phyloP scores from a whole-genome alignment of 106 monocot species.

The Alisma plantagoaquatica region DNA sequence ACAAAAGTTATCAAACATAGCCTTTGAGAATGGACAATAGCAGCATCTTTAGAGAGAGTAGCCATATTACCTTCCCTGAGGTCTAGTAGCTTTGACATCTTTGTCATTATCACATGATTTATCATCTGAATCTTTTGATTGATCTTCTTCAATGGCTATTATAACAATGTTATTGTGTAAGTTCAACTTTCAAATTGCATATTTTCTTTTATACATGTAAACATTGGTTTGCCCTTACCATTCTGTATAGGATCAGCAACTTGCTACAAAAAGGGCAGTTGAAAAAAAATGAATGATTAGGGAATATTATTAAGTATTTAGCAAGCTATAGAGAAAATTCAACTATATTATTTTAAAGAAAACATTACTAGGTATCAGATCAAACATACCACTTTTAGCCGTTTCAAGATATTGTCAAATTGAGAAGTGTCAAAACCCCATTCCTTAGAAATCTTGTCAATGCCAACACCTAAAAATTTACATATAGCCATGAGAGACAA shows the following conservation, averaged over 20 bases:
- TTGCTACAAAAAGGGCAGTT: constrained; percentile 35
- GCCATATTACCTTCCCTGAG: constrained; percentile 73
- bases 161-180: not conserved
- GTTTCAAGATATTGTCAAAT: constrained; percentile 91
- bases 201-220: not conserved
- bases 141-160: not conserved
- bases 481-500: not conserved
- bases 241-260: constrained; percentile 39
- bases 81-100: constrained; percentile 57
- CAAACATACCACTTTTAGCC: constrained; percentile 72
- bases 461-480: constrained; percentile 51
- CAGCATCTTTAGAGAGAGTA: not conserved
- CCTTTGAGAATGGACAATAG: not conserved
- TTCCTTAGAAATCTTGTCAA: constrained; percentile 54
- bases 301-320: too few species aligned
- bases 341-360: not conserved
- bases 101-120: constrained; percentile 14
- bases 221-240: constrained; percentile 35
- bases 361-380: not conserved
- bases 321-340: not conserved
- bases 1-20: not conserved
- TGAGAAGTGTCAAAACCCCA: constrained; percentile 96
- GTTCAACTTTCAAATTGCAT: not conserved
- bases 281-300: too few species aligned
- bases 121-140: constrained; percentile 10